Conservation (phyloP, 805 yeast species). For the Kluyveromyces dobzhanskii region DNA sequence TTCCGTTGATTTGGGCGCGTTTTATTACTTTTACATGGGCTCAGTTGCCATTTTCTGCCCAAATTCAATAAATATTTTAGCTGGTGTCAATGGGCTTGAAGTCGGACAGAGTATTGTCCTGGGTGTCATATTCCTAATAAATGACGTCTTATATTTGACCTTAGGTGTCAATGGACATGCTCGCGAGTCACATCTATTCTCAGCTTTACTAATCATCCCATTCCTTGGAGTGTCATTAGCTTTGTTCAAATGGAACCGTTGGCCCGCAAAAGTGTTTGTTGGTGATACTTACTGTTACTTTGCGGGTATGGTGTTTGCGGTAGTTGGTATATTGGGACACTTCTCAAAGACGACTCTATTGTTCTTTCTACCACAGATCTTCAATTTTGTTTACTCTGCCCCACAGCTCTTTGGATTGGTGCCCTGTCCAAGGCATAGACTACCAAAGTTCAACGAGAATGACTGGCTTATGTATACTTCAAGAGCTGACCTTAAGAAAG, state of each 20-base stretch:
- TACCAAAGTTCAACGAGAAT: slow-evolving; percentile 64
- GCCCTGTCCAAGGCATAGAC: slow-evolving; percentile 92
- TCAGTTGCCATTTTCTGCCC: slow-evolving; percentile 91
- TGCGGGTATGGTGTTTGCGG: slow-evolving; percentile 98
- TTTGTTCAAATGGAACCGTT: slow-evolving; percentile 73
- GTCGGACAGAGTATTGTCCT: slow-evolving; percentile 89
- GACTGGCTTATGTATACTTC: slow-evolving; percentile 77
- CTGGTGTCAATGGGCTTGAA: slow-evolving; percentile 94
- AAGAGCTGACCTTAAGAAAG: slow-evolving; percentile 35
- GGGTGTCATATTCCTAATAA: slow-evolving; percentile 58
- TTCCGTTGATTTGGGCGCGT: slow-evolving; percentile 60
- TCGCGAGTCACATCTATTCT: slow-evolving; percentile 72
- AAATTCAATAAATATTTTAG: slow-evolving; percentile 88
- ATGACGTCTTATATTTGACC: slow-evolving; percentile 65
- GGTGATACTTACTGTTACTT: slow-evolving; percentile 98
- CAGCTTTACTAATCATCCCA: slow-evolving; percentile 74
- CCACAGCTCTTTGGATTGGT: slow-evolving; percentile 84
- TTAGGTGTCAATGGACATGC: slow-evolving; percentile 44
- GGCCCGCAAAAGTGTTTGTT: slow-evolving; percentile 87
- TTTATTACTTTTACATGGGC: slow-evolving; percentile 86
- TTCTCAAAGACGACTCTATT: slow-evolving; percentile 86
- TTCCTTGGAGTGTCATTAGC: slow-evolving; percentile 79
- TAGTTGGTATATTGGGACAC: slow-evolving; percentile 92
- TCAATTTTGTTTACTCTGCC: slow-evolving; percentile 82
- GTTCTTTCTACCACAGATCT: slow-evolving; percentile 82